Base-by-base conservation (phyloP, 345 rosid genomes). In the Nasturtium officinale region DNA sequence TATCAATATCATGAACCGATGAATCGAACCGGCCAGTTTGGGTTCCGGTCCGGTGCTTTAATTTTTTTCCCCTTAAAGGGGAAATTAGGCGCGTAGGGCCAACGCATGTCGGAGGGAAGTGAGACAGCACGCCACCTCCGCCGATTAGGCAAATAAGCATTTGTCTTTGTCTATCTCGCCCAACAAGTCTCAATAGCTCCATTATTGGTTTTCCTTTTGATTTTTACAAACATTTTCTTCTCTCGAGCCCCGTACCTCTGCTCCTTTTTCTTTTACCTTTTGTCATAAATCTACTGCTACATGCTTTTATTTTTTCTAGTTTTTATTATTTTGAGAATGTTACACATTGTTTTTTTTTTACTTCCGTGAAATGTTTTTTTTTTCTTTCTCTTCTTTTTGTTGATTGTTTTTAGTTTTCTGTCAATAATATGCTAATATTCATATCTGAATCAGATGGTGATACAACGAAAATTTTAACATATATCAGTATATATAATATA, bases 191-290 rank as follows among this genome's bases (percentile, higher is more conserved):
- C 55, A 26, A 50, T 28, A 38, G 25, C 67, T 67, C 78, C 73
- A 75, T 75, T 75, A 75, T 75, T 68, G 69, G 35, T 52, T 65
- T 53, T 32, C 40, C 35, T 26, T 63, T 43, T 37, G 48, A 10
- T 33, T 18, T 17, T 72, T 21, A 26, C 51, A 33, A 58, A 66
- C 45, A 66, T 68, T 61, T 75, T 67, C 74, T 43, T 17, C 43
- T 33, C 79, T 75, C 6, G 74, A 75, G 79, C 79, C 74, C 79
- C 79, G 79, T 75, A 74, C 64, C 64, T 61, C 77, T 57, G 43
- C 33, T 47, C 72, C 45, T 72, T 63, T 63, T 43, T 65, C 48
- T 53, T 68, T 61, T 42, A 35, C 62, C 21, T 16, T 75, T 68
- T 75, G 57, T 75, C 74, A 68, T 52, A 37, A 58, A 20, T 74